phyloP scores from a whole-genome alignment of 257 asterid species.

The Fraxinus pennsylvanica region DNA sequence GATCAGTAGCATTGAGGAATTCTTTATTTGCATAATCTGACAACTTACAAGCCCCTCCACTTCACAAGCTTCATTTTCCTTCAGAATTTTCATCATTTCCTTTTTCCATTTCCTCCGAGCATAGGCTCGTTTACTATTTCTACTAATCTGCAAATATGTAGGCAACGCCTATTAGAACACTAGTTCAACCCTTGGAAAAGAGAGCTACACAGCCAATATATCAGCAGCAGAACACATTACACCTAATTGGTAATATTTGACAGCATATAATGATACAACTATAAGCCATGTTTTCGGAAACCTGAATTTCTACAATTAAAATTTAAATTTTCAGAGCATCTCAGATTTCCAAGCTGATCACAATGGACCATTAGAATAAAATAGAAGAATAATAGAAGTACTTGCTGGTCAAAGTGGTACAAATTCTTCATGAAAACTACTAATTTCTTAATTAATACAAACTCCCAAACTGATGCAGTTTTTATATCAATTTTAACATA shows the following conservation, averaged over 20 bases:
- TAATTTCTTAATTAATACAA: constrained; percentile 9
- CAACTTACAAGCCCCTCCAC: constrained; percentile 67
- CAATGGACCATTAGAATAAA: neutral
- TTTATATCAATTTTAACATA: neutral
- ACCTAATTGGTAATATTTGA: neutral
- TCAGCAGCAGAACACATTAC: neutral
- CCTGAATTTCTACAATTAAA: neutral
- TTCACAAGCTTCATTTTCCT: constrained; percentile 48
- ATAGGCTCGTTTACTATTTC: constrained; percentile 69
- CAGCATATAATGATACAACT: constrained; percentile 17
- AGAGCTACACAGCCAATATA: neutral
- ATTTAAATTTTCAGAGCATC: constrained; percentile 7
- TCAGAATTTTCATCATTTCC: constrained; percentile 78
- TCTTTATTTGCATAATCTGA: constrained; percentile 17
- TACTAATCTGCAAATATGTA: constrained; percentile 56
- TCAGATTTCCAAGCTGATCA: neutral
- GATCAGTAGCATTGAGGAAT: constrained; percentile 5
- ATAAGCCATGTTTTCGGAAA: neutral
- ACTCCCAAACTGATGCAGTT: constrained; percentile 4
- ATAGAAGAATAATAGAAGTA: constrained; percentile 8
- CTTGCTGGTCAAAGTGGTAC: constrained; percentile 4
- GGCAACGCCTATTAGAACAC: constrained; percentile 13
- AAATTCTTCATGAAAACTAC: constrained; percentile 1
- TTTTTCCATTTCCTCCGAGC: constrained; percentile 61
- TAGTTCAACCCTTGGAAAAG: constrained; percentile 14